These are phyloP conservation scores for Phytophthora pluvialis DNA, from an alignment of 352 stramenopile genomes.

Conservation along the genomic window DNA sequence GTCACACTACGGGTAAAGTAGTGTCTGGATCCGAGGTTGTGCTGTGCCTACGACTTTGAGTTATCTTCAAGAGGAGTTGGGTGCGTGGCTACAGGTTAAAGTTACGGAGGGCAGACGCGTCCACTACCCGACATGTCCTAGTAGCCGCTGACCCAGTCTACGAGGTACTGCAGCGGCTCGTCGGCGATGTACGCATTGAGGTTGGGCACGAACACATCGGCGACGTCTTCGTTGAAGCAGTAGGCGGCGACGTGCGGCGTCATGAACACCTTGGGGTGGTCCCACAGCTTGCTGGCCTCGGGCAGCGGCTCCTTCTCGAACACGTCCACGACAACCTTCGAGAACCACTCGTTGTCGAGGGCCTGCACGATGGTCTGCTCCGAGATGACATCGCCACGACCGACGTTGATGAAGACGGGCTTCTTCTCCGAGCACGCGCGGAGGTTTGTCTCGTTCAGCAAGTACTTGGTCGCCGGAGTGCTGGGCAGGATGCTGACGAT, in stretches of 20 bases:
- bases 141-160: slow-evolving; percentile 38
- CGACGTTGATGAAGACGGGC: slow-evolving; percentile 90
- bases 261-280: slow-evolving; percentile 58
- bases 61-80: no score
- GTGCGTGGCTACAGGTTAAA: no score
- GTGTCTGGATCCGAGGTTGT: no score
- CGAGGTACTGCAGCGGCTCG: slow-evolving; percentile 26
- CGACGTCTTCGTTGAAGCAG: slow-evolving; percentile 74
- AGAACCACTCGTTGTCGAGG: slow-evolving; percentile 69
- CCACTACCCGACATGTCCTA: background rate
- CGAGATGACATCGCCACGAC: slow-evolving; percentile 80
- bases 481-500: slow-evolving; percentile 87
- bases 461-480: slow-evolving; percentile 67
- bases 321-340: slow-evolving; percentile 55
- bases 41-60: no score
- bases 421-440: slow-evolving; percentile 52
- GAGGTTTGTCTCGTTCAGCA: slow-evolving; percentile 64
- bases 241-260: slow-evolving; percentile 82
- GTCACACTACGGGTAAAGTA: no score
- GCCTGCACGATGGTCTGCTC: slow-evolving; percentile 60
- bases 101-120: no score
- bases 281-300: slow-evolving; percentile 61
- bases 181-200: slow-evolving; percentile 38
- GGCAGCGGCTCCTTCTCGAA: slow-evolving; percentile 54
- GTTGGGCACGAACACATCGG: slow-evolving; percentile 69